A percentile compares a stretch with the other conserved stretches of the same genome.
These are phyloP conservation scores for Lanmaoa pseudosensibilis DNA, from an alignment of 768 basidiomycete genomes.

Conservation along the genomic window DNA sequence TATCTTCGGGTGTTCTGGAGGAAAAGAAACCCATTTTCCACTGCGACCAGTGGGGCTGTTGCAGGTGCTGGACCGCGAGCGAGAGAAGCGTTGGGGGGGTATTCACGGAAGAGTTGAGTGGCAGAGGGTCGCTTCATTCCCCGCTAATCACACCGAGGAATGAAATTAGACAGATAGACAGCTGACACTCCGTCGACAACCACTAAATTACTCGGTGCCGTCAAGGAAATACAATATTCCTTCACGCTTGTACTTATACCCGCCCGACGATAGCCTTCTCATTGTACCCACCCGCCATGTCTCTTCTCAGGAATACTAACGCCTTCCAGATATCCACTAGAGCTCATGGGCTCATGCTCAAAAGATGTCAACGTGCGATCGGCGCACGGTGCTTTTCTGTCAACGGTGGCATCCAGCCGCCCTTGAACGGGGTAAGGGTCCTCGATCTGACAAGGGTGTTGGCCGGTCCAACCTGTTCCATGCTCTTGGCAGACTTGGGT, in stretches of 20 bases:
- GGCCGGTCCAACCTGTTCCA: conserved; percentile 89
- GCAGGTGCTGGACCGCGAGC: background rate
- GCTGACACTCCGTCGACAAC: conserved; percentile 25
- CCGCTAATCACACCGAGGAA: conserved; percentile 6
- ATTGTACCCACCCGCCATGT: conserved; percentile 10
- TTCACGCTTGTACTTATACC: too few relatives aligned
- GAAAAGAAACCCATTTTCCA: conserved; percentile 36
- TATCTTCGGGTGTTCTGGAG: conserved; percentile 20
- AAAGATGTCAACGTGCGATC: background rate
- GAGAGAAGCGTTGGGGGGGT: conserved; percentile 1
- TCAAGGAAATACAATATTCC: background rate
- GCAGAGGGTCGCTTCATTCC: conserved; percentile 19
- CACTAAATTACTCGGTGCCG: conserved; percentile 17
- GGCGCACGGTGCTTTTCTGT: conserved; percentile 16
- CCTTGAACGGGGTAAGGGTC: conserved; percentile 77
- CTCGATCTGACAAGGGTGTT: conserved; percentile 88
- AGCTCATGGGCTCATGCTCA: background rate
- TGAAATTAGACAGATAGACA: conserved; percentile 19
- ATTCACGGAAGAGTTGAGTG: conserved; percentile 20
- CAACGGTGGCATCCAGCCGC: conserved; percentile 63
- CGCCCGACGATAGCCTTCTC: background rate
- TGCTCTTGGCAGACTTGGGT: conserved; percentile 90
- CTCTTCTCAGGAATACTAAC: background rate
- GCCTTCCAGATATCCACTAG: background rate
- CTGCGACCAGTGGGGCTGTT: background rate